A percentile compares a stretch with the other conserved stretches of the same genome.
phyloP scores from a whole-genome alignment of 345 rosid genomes.

The Corchorus capsularis region DNA sequence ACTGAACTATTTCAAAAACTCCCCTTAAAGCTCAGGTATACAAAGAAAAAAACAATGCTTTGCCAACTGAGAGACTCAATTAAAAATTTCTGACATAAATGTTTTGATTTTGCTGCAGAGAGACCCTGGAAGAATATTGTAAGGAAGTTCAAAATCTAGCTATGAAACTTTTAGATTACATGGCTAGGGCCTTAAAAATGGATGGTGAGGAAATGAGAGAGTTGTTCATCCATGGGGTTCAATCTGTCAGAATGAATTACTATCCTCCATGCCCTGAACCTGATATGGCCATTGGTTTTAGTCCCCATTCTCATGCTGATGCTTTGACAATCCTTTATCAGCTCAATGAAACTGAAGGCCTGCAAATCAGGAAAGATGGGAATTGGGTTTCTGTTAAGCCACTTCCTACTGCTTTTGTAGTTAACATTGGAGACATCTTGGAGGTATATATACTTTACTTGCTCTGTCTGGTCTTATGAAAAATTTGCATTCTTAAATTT shows the following conservation, averaged over 20 bases:
- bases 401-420: slow-evolving; percentile 32
- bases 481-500: too few species aligned
- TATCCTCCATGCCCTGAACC: slow-evolving; percentile 59
- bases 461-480: too few species aligned
- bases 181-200: slow-evolving; percentile 44
- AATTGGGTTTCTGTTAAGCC: slow-evolving; percentile 35
- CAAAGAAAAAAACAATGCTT: background rate
- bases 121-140: slow-evolving; percentile 34
- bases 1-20: slow-evolving; percentile 41
- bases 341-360: slow-evolving; percentile 29
- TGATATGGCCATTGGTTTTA: slow-evolving; percentile 42
- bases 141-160: slow-evolving; percentile 39
- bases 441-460: slow-evolving; percentile 19
- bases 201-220: slow-evolving; percentile 38
- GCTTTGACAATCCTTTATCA: slow-evolving; percentile 33
- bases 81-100: too few species aligned
- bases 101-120: slow-evolving; percentile 26
- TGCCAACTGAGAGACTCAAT: background rate
- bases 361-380: slow-evolving; percentile 34
- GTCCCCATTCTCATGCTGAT: slow-evolving; percentile 40
- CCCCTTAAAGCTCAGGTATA: slow-evolving; percentile 45
- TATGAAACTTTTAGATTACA: slow-evolving; percentile 27
- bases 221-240: slow-evolving; percentile 42
- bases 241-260: slow-evolving; percentile 53
- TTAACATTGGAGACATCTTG: slow-evolving; percentile 31